These are phyloP conservation scores for Psilocybe subaeruginosa DNA, from an alignment of 768 basidiomycete genomes.

Conservation along the genomic window DNA sequence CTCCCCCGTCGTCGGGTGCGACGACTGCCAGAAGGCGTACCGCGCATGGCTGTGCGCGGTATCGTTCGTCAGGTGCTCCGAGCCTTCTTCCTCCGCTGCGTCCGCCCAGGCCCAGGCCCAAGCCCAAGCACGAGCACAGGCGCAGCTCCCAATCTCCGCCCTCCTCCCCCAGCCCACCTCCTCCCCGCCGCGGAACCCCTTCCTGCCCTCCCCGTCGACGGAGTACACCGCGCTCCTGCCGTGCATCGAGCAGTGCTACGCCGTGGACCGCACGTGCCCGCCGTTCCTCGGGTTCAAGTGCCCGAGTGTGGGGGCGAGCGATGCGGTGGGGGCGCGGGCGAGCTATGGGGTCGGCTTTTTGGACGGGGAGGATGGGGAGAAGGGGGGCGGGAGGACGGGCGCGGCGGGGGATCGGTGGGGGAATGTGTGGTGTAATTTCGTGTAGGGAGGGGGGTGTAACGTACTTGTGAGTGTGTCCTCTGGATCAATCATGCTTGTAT, in stretches of 20 bases:
- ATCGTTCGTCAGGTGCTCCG: constrained; percentile 46
- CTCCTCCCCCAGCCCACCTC: constrained; percentile 47
- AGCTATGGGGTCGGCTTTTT: constrained; percentile 82
- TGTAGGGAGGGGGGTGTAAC: constrained; percentile 7
- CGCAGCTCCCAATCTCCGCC: constrained; percentile 35
- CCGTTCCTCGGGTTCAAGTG: constrained; percentile 72
- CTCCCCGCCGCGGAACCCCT: constrained; percentile 43
- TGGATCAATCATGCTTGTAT: too few species aligned
- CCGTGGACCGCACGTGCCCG: constrained; percentile 78
- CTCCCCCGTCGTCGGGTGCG: constrained; percentile 77
- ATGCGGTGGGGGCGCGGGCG: constrained; percentile 42
- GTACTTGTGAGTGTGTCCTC: too few species aligned
- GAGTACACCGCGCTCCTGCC: constrained; percentile 71
- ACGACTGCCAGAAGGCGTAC: constrained; percentile 75
- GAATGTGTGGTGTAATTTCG: constrained; percentile 74
- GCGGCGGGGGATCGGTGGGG: constrained; percentile 67
- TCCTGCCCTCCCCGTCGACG: constrained; percentile 45
- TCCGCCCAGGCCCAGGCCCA: constrained; percentile 25
- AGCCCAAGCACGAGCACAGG: constrained; percentile 34
- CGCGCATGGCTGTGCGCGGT: constrained; percentile 77
- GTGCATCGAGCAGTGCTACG: constrained; percentile 78
- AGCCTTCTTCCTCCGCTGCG: constrained; percentile 22
- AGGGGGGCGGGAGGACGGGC: constrained; percentile 55
- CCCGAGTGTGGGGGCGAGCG: constrained; percentile 56
- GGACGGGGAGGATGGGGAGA: constrained; percentile 53